Evolutionary conservation across 306 rosid genomes (phyloP).

Genomic region (Quercus gilva): DNA sequence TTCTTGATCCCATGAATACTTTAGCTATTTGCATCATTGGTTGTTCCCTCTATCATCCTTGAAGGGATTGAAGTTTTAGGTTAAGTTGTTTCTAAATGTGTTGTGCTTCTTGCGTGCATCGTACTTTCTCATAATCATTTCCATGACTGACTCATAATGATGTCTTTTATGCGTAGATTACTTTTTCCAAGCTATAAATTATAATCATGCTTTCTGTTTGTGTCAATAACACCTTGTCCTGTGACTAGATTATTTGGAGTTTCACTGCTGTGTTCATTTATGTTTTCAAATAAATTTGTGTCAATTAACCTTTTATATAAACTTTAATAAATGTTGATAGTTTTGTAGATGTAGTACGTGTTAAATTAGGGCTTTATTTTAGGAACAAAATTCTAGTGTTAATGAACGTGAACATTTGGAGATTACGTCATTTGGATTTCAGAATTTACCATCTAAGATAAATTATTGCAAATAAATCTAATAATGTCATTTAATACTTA

Average conservation of each 20-base stretch:
- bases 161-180: background rate
- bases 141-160: background rate
- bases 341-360: background rate
- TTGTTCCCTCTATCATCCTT: background rate
- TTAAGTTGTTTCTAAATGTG: background rate
- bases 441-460: background rate
- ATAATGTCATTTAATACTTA: background rate
- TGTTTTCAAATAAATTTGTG: background rate
- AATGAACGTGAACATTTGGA: background rate
- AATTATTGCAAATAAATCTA: background rate
- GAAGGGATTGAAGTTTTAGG: background rate
- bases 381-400: background rate
- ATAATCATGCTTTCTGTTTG: background rate
- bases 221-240: background rate
- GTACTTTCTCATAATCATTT: background rate
- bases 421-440: background rate
- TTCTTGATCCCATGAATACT: slow-evolving; percentile 5
- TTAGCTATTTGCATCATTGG: background rate
- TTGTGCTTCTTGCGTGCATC: background rate
- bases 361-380: background rate
- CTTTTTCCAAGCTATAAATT: background rate
- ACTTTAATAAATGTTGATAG: background rate
- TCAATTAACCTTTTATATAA: background rate
- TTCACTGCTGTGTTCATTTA: background rate
- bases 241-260: no score